These are phyloP conservation scores for Hanseniaspora jakobsenii DNA, from an alignment of 805 yeast genomes.

Conservation along the genomic window DNA sequence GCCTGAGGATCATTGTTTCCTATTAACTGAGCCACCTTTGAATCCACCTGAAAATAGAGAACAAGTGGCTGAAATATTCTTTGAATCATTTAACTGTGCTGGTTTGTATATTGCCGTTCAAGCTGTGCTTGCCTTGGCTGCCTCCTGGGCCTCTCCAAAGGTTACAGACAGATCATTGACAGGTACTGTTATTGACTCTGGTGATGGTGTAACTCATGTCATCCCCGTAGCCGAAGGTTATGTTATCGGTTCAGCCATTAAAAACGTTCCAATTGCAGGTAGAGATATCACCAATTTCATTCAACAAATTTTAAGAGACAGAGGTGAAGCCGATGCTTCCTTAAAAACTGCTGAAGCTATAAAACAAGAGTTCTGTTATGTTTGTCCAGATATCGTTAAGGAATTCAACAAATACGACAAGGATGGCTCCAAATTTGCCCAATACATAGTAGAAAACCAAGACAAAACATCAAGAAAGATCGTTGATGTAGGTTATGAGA, in stretches of 20 bases:
- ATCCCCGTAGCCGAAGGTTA: conserved; percentile 99
- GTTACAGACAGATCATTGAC: conserved; percentile 90
- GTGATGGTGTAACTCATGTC: conserved; percentile 98
- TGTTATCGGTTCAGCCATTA: conserved; percentile 93
- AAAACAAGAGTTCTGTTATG: conserved; percentile 94
- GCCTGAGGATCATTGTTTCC: conserved; percentile 95
- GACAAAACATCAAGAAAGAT: conserved; percentile 46
- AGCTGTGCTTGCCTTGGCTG: conserved; percentile 96
- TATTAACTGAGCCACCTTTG: conserved; percentile 93
- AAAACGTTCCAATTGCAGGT: conserved; percentile 96
- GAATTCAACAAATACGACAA: conserved; percentile 91
- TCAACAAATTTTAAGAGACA: conserved; percentile 85
- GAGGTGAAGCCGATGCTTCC: conserved; percentile 91
- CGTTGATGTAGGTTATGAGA: conserved; percentile 94
- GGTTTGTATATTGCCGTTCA: conserved; percentile 97
- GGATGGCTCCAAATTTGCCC: conserved; percentile 87
- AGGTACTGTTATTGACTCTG: conserved; percentile 96
- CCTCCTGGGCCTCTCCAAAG: conserved; percentile 96
- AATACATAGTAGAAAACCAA: conserved; percentile 76
- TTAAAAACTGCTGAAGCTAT: conserved; percentile 92
- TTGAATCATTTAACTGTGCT: conserved; percentile 96
- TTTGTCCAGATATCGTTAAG: conserved; percentile 92
- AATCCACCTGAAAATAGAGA: conserved; percentile 99
- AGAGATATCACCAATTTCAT: conserved; percentile 92
- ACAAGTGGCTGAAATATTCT: conserved; percentile 96